phyloP scores from a whole-genome alignment of 176 grass and related monocot species.

The Oryza rufipogon region DNA sequence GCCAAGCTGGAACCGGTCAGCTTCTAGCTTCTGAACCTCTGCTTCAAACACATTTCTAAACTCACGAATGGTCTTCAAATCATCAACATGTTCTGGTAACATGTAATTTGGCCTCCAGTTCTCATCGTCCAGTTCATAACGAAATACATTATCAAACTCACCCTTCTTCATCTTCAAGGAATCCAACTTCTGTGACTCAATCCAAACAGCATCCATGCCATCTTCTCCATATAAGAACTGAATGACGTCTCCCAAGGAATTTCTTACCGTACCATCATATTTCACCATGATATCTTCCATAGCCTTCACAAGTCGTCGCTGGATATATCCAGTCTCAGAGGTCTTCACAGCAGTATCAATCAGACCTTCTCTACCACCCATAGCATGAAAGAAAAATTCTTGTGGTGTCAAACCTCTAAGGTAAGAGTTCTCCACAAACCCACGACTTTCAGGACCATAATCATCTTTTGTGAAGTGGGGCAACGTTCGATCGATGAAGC shows the following conservation, averaged over 20 bases:
- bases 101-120: conserved; percentile 97
- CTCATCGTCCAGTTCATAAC: conserved; percentile 88
- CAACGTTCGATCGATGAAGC: conserved; percentile 83
- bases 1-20: conserved; percentile 84
- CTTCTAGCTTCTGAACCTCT: conserved; percentile 95
- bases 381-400: conserved; percentile 94
- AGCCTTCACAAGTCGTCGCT: conserved; percentile 91
- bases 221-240: conserved; percentile 99
- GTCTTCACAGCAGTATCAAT: conserved; percentile 95
- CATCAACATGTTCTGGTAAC: conserved; percentile 93
- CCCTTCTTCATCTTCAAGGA: conserved; percentile 90
- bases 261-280: conserved; percentile 96
- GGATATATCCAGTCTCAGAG: conserved; percentile 95
- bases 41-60: conserved; percentile 98
- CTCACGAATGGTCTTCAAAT: conserved; percentile 91
- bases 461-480: conserved; percentile 97
- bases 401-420: conserved; percentile 93
- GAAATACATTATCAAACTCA: conserved; percentile 77
- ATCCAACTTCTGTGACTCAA: conserved; percentile 90
- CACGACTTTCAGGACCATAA: conserved; percentile 91
- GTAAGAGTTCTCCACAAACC: conserved; percentile 99
- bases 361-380: conserved; percentile 87
- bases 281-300: conserved; percentile 99
- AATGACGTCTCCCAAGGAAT: conserved; percentile 95
- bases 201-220: conserved; percentile 99